Percentiles rank a stretch among this genome's conserved stretches.
Evolutionary conservation across 1,139 yeast genomes (phyloP).

Genomic region (Pichia sp.): DNA sequence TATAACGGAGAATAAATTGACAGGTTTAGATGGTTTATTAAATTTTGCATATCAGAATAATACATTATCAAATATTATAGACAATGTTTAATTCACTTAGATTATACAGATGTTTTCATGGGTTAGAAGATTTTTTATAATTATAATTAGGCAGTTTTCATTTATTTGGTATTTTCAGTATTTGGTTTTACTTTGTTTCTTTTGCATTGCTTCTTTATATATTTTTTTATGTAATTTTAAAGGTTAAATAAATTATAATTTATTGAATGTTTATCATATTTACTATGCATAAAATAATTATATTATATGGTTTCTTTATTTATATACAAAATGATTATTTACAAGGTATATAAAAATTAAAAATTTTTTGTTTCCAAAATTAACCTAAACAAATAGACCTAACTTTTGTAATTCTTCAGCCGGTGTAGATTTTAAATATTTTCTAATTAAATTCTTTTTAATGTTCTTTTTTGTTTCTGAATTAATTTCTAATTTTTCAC

Average conservation of each 20-base stretch:
- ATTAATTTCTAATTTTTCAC: conserved; percentile 20
- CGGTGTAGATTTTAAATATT: conserved; percentile 33
- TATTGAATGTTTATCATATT: too few species aligned
- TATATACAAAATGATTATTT: neutral
- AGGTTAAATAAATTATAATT: too few species aligned
- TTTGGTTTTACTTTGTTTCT: too few species aligned
- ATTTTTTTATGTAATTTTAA: too few species aligned
- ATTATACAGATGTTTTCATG: too few species aligned
- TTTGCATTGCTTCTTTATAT: too few species aligned
- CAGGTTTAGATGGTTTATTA: conserved; percentile 26
- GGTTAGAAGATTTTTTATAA: too few species aligned
- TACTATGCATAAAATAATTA: too few species aligned
- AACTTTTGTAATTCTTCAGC: conserved; percentile 22
- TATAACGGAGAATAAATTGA: conserved; percentile 13
- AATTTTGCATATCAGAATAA: conserved; percentile 30
- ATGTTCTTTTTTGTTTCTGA: conserved; percentile 37
- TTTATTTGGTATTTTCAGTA: too few species aligned
- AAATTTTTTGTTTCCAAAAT: neutral
- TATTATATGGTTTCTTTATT: too few species aligned
- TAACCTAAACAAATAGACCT: conserved; percentile 19
- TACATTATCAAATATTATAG: conserved; percentile 27
- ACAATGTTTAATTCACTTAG: conserved; percentile 16
- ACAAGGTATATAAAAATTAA: neutral
- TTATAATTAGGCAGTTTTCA: too few species aligned
- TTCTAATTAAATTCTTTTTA: conserved; percentile 48